Evolutionary conservation across 768 basidiomycete genomes (phyloP).

Genomic region (Hypholoma sublateritium): DNA sequence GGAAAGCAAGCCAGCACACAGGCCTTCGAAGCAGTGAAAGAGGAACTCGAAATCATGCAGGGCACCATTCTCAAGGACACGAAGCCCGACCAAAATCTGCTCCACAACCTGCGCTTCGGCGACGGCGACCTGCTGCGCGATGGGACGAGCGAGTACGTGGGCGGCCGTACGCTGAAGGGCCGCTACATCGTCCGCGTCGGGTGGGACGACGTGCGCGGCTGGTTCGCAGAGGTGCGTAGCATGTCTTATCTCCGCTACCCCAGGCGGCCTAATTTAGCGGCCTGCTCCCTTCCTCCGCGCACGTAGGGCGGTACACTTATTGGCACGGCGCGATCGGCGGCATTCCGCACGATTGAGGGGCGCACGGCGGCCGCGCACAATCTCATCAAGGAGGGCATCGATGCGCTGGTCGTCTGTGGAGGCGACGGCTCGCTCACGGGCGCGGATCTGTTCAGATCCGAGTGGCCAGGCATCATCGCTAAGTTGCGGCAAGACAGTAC

Average conservation of each 20-base stretch:
- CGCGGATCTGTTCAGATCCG: constrained; percentile 88
- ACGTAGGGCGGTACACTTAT: constrained; percentile 89
- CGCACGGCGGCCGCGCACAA: constrained; percentile 88
- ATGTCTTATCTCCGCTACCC: not conserved
- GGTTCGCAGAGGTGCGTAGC: constrained; percentile 78
- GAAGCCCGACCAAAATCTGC: constrained; percentile 37
- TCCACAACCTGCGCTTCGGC: constrained; percentile 81
- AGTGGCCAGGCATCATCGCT: constrained; percentile 88
- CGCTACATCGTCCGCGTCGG: constrained; percentile 94
- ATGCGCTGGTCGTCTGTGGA: constrained; percentile 95
- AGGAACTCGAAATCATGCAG: constrained; percentile 16
- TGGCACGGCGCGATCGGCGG: constrained; percentile 84
- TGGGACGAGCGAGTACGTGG: constrained; percentile 73
- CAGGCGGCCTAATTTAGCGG: constrained; percentile 1
- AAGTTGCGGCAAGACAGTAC: constrained; percentile 64
- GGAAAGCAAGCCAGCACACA: constrained; percentile 20
- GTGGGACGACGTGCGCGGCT: constrained; percentile 97
- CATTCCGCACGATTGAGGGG: constrained; percentile 87
- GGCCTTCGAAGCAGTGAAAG: constrained; percentile 20
- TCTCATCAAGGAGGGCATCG: constrained; percentile 94
- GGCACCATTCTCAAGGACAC: constrained; percentile 8
- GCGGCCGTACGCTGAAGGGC: constrained; percentile 79
- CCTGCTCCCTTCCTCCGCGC: not conserved
- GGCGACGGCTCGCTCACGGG: constrained; percentile 97
- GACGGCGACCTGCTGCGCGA: constrained; percentile 77